Evolutionary conservation across 129 eudicot species (phyloP).

Genomic region (Flaveria brownii): DNA sequence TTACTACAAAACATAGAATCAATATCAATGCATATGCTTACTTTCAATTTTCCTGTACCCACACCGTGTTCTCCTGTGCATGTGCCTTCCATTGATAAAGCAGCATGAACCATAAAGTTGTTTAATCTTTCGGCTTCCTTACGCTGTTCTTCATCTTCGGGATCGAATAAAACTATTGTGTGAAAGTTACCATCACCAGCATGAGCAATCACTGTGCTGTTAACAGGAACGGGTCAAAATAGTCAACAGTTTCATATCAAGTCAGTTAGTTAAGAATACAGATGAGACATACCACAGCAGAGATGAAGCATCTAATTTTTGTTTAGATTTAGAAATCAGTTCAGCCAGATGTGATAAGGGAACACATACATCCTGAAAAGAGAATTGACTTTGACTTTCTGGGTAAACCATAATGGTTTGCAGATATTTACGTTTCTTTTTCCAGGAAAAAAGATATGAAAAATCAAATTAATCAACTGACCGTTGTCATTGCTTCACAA

Average conservation of each 20-base stretch:
- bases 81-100: constrained; percentile 96
- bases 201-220: constrained; percentile 94
- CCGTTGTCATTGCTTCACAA: constrained; percentile 91
- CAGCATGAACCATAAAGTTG: constrained; percentile 83
- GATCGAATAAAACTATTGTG: constrained; percentile 72
- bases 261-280: neutral
- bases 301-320: constrained; percentile 66
- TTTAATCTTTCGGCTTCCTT: constrained; percentile 88
- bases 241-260: neutral
- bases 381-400: neutral
- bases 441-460: neutral
- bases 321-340: constrained; percentile 74
- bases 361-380: constrained; percentile 85
- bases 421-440: neutral
- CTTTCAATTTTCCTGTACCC: constrained; percentile 96
- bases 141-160: constrained; percentile 65
- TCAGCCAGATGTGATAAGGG: constrained; percentile 86
- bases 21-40: constrained; percentile 28
- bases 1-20: neutral
- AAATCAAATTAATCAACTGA: constrained; percentile 34
- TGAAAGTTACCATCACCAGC: constrained; percentile 99
- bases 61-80: constrained; percentile 99
- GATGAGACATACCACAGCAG: constrained; percentile 60
- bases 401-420: constrained; percentile 9
- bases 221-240: constrained; percentile 18